Percentiles rank a stretch among this genome's conserved stretches.
Conservation (phyloP, 345 rosid species). For the Eucalyptus albens region DNA sequence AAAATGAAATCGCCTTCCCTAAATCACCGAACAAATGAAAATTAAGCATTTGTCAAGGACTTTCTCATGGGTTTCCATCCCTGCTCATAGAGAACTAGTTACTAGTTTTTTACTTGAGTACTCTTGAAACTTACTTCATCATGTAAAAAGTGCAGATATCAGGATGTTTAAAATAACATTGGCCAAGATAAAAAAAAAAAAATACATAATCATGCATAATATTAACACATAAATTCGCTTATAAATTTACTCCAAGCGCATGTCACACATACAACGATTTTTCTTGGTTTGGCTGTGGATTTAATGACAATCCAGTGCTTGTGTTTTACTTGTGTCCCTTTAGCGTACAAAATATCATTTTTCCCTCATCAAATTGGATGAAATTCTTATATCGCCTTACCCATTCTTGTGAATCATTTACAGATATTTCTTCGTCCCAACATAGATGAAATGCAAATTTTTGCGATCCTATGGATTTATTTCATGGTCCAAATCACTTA, state of each 20-base stretch:
- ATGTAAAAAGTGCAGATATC: neutral
- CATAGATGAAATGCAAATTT: neutral
- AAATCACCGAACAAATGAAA: neutral
- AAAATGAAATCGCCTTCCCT: neutral
- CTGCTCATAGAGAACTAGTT: neutral
- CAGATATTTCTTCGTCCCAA: neutral
- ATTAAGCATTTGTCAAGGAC: neutral
- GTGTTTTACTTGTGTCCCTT: neutral
- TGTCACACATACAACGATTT: neutral
- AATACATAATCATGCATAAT: neutral
- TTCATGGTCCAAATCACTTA: neutral
- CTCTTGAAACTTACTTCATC: neutral
- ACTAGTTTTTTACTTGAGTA: no score
- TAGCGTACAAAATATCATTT: neutral
- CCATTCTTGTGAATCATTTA: neutral
- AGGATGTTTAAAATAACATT: neutral
- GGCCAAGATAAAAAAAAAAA: neutral
- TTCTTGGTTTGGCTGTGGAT: neutral
- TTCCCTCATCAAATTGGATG: neutral
- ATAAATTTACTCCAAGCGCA: neutral
- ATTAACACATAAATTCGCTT: neutral
- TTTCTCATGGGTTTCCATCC: neutral
- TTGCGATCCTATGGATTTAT: neutral
- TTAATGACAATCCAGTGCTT: neutral
- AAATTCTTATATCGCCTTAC: neutral